phyloP scores from a whole-genome alignment of 768 basidiomycete species.

The Hortiboletus flavorubellus region DNA sequence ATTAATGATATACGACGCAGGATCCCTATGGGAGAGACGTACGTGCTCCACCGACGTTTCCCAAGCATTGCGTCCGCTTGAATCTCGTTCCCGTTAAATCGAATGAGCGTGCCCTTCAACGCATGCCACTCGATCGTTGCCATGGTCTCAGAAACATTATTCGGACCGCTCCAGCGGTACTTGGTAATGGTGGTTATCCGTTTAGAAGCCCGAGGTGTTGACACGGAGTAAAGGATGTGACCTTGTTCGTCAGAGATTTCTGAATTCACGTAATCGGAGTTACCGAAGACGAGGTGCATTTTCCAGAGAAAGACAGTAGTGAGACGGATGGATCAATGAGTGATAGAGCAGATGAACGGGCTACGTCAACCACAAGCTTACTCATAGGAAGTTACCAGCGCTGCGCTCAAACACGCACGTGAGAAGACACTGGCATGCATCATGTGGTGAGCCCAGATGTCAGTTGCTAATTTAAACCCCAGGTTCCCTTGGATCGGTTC shows the following conservation, averaged over 20 bases:
- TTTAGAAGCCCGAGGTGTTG: constrained; percentile 11
- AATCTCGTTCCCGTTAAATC: constrained; percentile 30
- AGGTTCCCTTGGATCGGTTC: background rate
- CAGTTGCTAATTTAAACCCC: background rate
- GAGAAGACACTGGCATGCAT: background rate
- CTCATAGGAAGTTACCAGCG: background rate
- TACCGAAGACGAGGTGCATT: constrained; percentile 23
- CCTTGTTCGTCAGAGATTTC: constrained; percentile 19
- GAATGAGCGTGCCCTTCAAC: constrained; percentile 26
- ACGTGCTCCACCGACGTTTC: constrained; percentile 24
- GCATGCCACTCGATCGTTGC: constrained; percentile 36
- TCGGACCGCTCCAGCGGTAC: constrained; percentile 19
- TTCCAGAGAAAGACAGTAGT: background rate
- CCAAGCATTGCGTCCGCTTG: constrained; percentile 22
- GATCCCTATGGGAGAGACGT: background rate
- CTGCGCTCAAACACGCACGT: constrained; percentile 1
- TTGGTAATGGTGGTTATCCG: constrained; percentile 26
- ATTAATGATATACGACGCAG: background rate
- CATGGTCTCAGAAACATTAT: constrained; percentile 23
- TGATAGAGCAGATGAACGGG: background rate
- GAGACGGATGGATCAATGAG: background rate
- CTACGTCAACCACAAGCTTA: background rate
- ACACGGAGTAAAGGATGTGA: constrained; percentile 20
- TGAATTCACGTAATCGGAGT: constrained; percentile 18
- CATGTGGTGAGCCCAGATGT: constrained; percentile 17